Percentiles rank a stretch among this genome's conserved stretches.
phyloP scores from a whole-genome alignment of 2,329 filamentous ascomycete genomes.

The Fulvia fulva region DNA sequence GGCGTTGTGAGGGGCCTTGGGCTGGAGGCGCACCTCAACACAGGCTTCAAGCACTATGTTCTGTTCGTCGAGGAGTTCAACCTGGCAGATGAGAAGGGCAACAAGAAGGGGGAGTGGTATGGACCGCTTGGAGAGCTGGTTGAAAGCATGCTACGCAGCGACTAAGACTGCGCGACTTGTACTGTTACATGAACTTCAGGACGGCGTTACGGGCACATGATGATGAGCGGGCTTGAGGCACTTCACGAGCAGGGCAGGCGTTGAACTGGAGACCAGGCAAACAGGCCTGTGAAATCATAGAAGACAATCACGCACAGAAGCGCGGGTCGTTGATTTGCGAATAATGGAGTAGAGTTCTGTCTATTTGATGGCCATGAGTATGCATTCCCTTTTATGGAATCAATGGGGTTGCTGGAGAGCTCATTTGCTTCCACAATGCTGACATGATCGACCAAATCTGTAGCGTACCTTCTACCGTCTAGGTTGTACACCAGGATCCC shows the following conservation, averaged over 20 bases:
- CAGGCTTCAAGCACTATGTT: slow-evolving; percentile 99
- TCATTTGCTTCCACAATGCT: neutral
- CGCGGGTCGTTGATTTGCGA: neutral
- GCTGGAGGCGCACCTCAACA: slow-evolving; percentile 95
- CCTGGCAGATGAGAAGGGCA: slow-evolving; percentile 74
- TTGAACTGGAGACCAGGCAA: neutral
- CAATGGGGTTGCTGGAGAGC: neutral
- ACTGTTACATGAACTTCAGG: neutral
- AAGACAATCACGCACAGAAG: neutral
- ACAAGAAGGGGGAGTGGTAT: slow-evolving; percentile 71
- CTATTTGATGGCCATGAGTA: neutral
- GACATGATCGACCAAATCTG: neutral
- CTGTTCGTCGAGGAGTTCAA: slow-evolving; percentile 97
- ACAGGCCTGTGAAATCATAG: neutral
- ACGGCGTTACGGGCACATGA: slow-evolving; percentile 1
- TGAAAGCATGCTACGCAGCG: slow-evolving; percentile 94
- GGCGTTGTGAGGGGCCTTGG: slow-evolving; percentile 92
- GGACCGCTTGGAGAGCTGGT: slow-evolving; percentile 92
- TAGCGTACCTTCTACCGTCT: neutral
- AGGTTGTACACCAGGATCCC: neutral
- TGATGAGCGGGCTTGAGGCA: neutral
- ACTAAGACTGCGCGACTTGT: slow-evolving; percentile 47
- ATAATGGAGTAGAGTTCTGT: neutral
- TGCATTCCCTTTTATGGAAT: neutral
- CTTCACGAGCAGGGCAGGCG: neutral